Conservation (phyloP, 2,329 filamentous ascomycete species). For the Fusarium austroafricanum region DNA sequence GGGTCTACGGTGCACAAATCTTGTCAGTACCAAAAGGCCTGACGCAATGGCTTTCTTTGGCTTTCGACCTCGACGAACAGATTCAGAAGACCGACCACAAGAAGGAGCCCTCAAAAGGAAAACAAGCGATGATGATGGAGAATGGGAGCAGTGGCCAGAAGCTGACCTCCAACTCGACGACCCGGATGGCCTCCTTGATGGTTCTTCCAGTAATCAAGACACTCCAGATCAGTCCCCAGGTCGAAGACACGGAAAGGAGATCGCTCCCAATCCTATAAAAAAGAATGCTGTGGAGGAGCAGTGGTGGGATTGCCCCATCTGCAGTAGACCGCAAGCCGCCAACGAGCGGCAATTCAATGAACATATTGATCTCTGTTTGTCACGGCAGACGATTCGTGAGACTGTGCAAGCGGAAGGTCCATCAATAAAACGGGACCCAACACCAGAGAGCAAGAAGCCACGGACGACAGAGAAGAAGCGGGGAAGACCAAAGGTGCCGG, state of each 20-base stretch:
- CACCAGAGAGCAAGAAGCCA: conserved; percentile 53
- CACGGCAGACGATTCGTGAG: conserved; percentile 85
- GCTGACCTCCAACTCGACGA: conserved; percentile 62
- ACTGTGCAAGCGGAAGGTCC: conserved; percentile 70
- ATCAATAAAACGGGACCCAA: conserved; percentile 45
- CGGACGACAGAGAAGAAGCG: conserved; percentile 55
- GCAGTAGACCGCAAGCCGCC: conserved; percentile 77
- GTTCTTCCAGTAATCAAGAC: conserved; percentile 19
- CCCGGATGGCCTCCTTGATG: conserved; percentile 22
- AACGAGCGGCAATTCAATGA: conserved; percentile 85
- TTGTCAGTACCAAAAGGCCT: conserved; percentile 86
- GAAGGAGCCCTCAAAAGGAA: conserved; percentile 51
- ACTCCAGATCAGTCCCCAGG: conserved; percentile 11
- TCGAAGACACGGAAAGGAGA: conserved; percentile 62
- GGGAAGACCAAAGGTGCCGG: conserved; percentile 49
- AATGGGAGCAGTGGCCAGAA: conserved; percentile 77
- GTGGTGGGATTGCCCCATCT: conserved; percentile 90
- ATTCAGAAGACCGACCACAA: conserved; percentile 32
- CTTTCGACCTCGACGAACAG: conserved; percentile 54
- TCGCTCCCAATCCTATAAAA: conserved; percentile 59
- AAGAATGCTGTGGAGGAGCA: conserved; percentile 55
- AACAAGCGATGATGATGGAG: conserved; percentile 46
- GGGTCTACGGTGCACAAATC: conserved; percentile 87
- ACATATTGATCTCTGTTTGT: conserved; percentile 93
- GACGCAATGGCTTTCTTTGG: conserved; percentile 86